A percentile compares a stretch with the other conserved stretches of the same genome.
These are phyloP conservation scores for Endotrypanum monterogeii DNA, from an alignment of 208 protist genomes.

Conservation along the genomic window DNA sequence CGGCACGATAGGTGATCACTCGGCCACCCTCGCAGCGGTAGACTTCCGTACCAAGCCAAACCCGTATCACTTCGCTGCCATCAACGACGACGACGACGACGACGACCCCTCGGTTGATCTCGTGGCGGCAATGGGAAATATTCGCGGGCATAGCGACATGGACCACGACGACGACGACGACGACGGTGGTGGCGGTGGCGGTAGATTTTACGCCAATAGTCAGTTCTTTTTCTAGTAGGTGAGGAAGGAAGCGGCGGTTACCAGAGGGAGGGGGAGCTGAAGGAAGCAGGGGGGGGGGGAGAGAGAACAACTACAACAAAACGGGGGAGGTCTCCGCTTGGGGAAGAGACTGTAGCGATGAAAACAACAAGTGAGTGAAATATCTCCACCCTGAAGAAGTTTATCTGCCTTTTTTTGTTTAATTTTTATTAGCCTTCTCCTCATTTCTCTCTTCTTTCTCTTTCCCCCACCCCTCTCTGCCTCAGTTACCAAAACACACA, in stretches of 20 bases:
- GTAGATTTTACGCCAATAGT: constrained; percentile 27
- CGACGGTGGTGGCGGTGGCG: constrained; percentile 23
- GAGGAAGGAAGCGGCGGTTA: not conserved
- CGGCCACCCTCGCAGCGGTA: not conserved
- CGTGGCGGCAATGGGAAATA: constrained; percentile 30
- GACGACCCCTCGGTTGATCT: constrained; percentile 33
- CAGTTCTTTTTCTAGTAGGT: constrained; percentile 33
- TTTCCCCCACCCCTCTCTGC: too few relatives aligned
- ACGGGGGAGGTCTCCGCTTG: not conserved
- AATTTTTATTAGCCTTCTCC: not conserved
- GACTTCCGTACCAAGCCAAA: not conserved
- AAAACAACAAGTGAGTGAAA: not conserved
- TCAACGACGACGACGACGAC: constrained; percentile 38
- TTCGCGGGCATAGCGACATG: constrained; percentile 24
- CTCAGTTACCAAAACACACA: too few relatives aligned
- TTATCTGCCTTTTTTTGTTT: too few relatives aligned
- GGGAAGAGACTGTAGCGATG: not conserved
- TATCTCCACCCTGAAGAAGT: too few relatives aligned
- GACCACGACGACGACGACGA: constrained; percentile 27
- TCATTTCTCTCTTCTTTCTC: not conserved
- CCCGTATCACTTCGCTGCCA: constrained; percentile 17
- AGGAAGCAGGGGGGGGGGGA: not conserved
- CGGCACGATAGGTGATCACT: not conserved
- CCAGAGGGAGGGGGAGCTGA: not conserved
- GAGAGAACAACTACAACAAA: not conserved